A percentile compares a stretch with the other conserved stretches of the same genome.
phyloP scores from a whole-genome alignment of 177 flowering plant species.

The Vitis hybrid region DNA sequence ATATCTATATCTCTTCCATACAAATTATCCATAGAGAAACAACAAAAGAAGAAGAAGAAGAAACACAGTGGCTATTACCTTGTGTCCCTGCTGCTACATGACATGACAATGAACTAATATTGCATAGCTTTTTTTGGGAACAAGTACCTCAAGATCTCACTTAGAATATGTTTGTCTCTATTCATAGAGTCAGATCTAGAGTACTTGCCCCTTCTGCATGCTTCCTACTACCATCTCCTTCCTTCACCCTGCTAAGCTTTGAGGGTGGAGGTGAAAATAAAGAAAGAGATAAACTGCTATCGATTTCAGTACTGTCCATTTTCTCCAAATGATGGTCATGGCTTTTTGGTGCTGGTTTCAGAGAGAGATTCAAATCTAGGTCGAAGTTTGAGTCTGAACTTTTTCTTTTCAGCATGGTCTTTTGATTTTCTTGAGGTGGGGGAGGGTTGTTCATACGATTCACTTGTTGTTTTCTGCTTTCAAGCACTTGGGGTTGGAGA shows the following conservation, averaged over 20 bases:
- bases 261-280: constrained; percentile 26
- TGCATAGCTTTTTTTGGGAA: neutral
- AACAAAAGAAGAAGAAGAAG: neutral
- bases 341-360: constrained; percentile 8
- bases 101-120: constrained; percentile 9
- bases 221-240: constrained; percentile 9
- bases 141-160: constrained; percentile 42
- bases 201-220: constrained; percentile 22
- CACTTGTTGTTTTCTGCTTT: neutral
- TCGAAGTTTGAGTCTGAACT: constrained; percentile 6
- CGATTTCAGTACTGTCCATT: constrained; percentile 1
- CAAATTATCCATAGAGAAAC: neutral
- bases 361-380: constrained; percentile 32
- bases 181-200: constrained; percentile 48
- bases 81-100: neutral
- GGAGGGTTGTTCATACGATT: neutral
- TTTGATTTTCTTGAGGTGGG: neutral
- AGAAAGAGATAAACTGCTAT: constrained; percentile 31
- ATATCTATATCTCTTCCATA: no score
- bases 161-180: constrained; percentile 25
- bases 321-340: neutral
- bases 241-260: constrained; percentile 14
- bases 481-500: neutral
- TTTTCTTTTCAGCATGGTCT: constrained; percentile 14
- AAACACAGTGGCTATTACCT: neutral